phyloP scores from a whole-genome alignment of 2,329 filamentous ascomycete genomes.

The Aspergillus fumigatiaffinis region DNA sequence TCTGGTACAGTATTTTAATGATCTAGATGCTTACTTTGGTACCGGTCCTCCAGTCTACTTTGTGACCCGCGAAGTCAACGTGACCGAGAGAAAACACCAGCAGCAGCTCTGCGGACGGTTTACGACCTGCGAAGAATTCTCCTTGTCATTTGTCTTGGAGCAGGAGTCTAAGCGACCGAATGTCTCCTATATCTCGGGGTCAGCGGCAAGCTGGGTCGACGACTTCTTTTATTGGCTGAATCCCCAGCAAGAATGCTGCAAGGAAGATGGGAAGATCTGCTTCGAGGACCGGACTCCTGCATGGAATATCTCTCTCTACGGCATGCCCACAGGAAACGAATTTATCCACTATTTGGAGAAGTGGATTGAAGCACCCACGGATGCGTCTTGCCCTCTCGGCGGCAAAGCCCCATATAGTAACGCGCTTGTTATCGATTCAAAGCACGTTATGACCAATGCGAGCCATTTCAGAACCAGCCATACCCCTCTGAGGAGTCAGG shows the following conservation, averaged over 20 bases:
- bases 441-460: conserved; percentile 65
- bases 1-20: conserved; percentile 92
- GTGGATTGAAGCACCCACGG: conserved; percentile 77
- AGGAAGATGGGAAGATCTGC: conserved; percentile 67
- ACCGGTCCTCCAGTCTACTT: conserved; percentile 95
- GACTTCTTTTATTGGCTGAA: conserved; percentile 98
- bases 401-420: conserved; percentile 83
- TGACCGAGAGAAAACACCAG: conserved; percentile 71
- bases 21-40: conserved; percentile 88
- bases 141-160: conserved; percentile 84
- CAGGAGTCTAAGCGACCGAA: conserved; percentile 88
- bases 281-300: conserved; percentile 72
- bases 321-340: conserved; percentile 91
- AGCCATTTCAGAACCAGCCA: conserved; percentile 92
- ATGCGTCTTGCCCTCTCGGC: conserved; percentile 79
- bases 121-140: conserved; percentile 78
- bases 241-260: conserved; percentile 73
- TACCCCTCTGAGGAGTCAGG: conserved; percentile 78
- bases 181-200: conserved; percentile 81
- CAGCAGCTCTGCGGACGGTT: conserved; percentile 87
- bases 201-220: conserved; percentile 92
- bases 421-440: conserved; percentile 72
- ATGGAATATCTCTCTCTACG: conserved; percentile 84
- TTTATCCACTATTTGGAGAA: conserved; percentile 81
- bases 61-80: conserved; percentile 76